Evolutionary conservation across 2,329 filamentous ascomycete genomes (phyloP).

Genomic region (Fusarium albidum): DNA sequence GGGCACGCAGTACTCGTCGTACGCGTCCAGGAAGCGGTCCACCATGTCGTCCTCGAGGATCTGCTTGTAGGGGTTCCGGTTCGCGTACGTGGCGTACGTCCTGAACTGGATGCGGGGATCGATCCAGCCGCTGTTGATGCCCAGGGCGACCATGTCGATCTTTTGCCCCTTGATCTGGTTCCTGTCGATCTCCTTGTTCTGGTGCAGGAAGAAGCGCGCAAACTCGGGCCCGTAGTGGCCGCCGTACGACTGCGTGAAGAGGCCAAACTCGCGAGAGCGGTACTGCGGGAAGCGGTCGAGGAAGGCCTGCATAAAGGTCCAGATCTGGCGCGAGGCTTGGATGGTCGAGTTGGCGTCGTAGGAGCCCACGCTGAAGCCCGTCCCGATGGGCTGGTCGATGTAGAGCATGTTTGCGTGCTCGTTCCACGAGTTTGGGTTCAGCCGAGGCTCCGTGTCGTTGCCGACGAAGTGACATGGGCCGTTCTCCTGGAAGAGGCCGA

Average conservation of each 20-base stretch:
- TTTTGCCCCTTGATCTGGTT: slow-evolving; percentile 52
- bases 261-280: slow-evolving; percentile 63
- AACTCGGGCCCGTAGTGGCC: slow-evolving; percentile 68
- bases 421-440: slow-evolving; percentile 70
- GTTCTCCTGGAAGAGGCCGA: slow-evolving; percentile 69
- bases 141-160: slow-evolving; percentile 60
- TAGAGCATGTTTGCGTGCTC: slow-evolving; percentile 73
- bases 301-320: slow-evolving; percentile 67
- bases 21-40: slow-evolving; percentile 40
- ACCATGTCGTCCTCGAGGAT: slow-evolving; percentile 35
- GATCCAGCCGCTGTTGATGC: slow-evolving; percentile 66
- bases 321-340: slow-evolving; percentile 51
- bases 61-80: slow-evolving; percentile 45
- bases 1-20: slow-evolving; percentile 38
- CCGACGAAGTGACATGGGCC: slow-evolving; percentile 77
- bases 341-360: slow-evolving; percentile 39
- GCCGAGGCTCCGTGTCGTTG: slow-evolving; percentile 41
- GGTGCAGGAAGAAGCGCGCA: slow-evolving; percentile 61
- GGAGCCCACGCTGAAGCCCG: slow-evolving; percentile 42
- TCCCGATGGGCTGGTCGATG: slow-evolving; percentile 66
- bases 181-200: slow-evolving; percentile 60
- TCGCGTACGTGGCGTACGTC: slow-evolving; percentile 44
- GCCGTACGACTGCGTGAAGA: slow-evolving; percentile 64
- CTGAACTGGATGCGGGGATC: slow-evolving; percentile 51
- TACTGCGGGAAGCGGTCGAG: slow-evolving; percentile 71